phyloP scores from a whole-genome alignment of 1,284 basidiomycete species.

The Ceratobasidium papillatum region DNA sequence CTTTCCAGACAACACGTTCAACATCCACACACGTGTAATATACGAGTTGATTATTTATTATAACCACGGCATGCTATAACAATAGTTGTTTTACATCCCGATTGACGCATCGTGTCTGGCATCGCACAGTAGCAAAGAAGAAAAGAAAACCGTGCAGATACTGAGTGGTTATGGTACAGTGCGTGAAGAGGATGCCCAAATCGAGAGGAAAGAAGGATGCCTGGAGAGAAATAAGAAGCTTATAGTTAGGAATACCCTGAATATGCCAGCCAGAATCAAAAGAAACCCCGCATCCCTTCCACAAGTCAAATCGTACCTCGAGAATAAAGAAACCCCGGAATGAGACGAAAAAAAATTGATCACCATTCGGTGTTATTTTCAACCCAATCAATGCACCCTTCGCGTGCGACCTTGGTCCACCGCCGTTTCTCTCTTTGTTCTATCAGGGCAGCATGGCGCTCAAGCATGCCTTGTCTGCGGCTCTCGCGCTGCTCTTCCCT shows the following conservation, averaged over 20 bases:
- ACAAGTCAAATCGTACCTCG: not conserved
- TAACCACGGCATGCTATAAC: not conserved
- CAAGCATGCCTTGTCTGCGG: slow-evolving; percentile 16
- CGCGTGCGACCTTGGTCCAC: slow-evolving; percentile 2
- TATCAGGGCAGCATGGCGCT: slow-evolving; percentile 19
- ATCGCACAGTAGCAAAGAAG: not conserved
- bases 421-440: slow-evolving; percentile 15
- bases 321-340: not conserved
- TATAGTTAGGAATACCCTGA: not conserved
- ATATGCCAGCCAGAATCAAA: slow-evolving; percentile 1
- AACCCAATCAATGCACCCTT: not conserved
- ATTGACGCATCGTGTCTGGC: not conserved
- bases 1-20: not conserved
- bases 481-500: slow-evolving; percentile 24
- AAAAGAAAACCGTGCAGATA: not conserved
- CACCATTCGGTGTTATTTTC: not conserved
- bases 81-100: not conserved
- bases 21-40: not conserved
- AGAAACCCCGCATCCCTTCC: not conserved
- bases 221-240: not conserved
- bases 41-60: not conserved
- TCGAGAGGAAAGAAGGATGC: not conserved
- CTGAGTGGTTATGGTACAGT: slow-evolving; percentile 6
- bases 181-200: not conserved
- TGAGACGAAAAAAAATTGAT: not conserved